phyloP scores from a whole-genome alignment of 805 yeast species.

The Yamadazyma scolyti region DNA sequence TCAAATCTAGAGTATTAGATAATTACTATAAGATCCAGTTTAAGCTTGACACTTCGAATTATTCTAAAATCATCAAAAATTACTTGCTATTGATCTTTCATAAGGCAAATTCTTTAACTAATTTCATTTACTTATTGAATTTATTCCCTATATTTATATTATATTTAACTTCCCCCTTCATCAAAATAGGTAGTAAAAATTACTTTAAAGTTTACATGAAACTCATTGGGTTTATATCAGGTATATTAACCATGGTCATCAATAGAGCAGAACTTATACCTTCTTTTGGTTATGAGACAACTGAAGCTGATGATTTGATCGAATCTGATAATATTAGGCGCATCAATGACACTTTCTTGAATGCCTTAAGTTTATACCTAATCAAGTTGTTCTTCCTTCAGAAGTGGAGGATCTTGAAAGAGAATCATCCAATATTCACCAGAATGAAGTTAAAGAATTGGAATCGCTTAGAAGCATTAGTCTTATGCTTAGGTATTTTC shows the following conservation, averaged over 20 bases:
- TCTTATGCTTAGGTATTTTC: constrained; percentile 34
- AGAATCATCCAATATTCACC: constrained; percentile 32
- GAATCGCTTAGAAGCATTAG: constrained; percentile 27
- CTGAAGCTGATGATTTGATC: constrained; percentile 9
- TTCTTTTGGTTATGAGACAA: constrained; percentile 12
- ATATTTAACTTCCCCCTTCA: constrained; percentile 29
- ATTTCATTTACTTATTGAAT: constrained; percentile 35
- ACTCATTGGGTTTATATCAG: constrained; percentile 30
- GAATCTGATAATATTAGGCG: constrained; percentile 13
- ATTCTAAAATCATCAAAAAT: constrained; percentile 11
- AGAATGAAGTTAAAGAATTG: constrained; percentile 23
- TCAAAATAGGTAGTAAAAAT: constrained; percentile 19
- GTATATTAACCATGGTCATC: constrained; percentile 21
- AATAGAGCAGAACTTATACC: constrained; percentile 20
- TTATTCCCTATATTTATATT: constrained; percentile 30
- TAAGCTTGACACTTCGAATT: constrained; percentile 9
- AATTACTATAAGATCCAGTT: constrained; percentile 20
- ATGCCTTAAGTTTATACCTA: constrained; percentile 29
- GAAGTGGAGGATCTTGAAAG: constrained; percentile 40
- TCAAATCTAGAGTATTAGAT: constrained; percentile 19
- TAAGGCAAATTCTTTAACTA: constrained; percentile 26
- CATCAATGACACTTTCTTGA: constrained; percentile 22
- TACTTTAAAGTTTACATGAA: constrained; percentile 34
- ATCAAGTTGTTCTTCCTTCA: constrained; percentile 31
- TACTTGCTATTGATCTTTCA: constrained; percentile 18